A percentile compares a stretch with the other conserved stretches of the same genome.
Evolutionary conservation across 2,329 filamentous ascomycete genomes (phyloP).

Genomic region (Ophiostoma sp.): DNA sequence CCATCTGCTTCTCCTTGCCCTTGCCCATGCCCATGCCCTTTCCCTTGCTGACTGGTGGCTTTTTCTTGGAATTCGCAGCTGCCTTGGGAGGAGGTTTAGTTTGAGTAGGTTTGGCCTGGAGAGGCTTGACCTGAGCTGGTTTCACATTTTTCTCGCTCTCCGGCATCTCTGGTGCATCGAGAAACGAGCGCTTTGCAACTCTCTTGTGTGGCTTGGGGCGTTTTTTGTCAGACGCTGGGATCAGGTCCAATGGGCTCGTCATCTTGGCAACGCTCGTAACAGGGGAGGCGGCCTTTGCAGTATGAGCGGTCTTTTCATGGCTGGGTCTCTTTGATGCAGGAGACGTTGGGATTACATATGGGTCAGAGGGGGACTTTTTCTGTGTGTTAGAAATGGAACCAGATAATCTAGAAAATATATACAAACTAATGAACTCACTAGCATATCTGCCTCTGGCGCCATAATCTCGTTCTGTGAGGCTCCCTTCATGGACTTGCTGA

Average conservation of each 20-base stretch:
- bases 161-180: constrained; percentile 13
- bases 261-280: not conserved
- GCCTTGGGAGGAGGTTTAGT: not conserved
- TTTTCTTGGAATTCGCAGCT: constrained; percentile 9
- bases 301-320: not conserved
- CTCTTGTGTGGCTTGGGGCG: constrained; percentile 18
- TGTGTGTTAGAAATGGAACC: not conserved
- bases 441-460: not conserved
- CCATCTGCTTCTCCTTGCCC: constrained; percentile 7
- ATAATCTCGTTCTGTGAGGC: constrained; percentile 20
- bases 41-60: not conserved
- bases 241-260: not conserved
- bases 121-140: not conserved
- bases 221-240: constrained; percentile 14
- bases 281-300: not conserved
- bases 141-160: not conserved
- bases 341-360: constrained; percentile 21
- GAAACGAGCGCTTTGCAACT: constrained; percentile 23
- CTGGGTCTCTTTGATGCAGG: not conserved
- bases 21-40: constrained; percentile 1
- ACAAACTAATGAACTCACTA: not conserved
- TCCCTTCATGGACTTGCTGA: constrained; percentile 23
- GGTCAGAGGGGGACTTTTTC: constrained; percentile 14
- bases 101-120: not conserved
- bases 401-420: not conserved